These are phyloP conservation scores for Citrus unshiu DNA, from an alignment of 345 rosid species.

Conservation along the genomic window DNA sequence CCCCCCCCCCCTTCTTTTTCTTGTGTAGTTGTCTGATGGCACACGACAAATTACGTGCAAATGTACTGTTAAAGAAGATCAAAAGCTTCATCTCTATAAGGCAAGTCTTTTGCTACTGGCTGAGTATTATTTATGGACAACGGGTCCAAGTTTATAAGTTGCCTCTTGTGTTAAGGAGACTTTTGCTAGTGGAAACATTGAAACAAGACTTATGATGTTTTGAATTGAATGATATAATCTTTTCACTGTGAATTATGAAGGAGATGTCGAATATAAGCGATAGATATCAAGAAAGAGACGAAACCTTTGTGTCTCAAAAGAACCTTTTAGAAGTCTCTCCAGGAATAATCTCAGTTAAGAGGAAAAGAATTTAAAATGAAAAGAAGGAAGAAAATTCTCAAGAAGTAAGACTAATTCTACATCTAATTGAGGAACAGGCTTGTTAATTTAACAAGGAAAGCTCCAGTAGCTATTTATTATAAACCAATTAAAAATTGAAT, in stretches of 20 bases:
- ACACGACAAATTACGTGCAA: constrained; percentile 28
- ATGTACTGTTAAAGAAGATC: constrained; percentile 24
- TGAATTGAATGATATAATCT: no score
- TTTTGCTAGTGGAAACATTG: no score
- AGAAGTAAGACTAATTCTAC: no score
- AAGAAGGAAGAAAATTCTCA: neutral
- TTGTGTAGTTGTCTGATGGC: constrained; percentile 5
- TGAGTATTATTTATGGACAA: neutral
- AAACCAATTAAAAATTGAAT: no score
- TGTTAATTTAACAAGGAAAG: no score
- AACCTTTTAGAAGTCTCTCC: neutral
- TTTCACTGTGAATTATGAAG: neutral
- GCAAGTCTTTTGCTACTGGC: constrained; percentile 5
- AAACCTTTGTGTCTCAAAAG: neutral
- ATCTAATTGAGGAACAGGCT: no score
- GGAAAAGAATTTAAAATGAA: no score
- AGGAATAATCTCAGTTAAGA: neutral
- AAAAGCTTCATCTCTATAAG: constrained; percentile 31
- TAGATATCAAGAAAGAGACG: neutral
- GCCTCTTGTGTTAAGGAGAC: neutral
- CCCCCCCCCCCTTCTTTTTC: no score
- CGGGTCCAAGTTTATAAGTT: neutral
- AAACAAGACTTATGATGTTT: no score
- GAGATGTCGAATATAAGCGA: neutral
- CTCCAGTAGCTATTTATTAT: no score